Conservation (phyloP, 2,329 filamentous ascomycete genomes). For the Penicillium sp. region DNA sequence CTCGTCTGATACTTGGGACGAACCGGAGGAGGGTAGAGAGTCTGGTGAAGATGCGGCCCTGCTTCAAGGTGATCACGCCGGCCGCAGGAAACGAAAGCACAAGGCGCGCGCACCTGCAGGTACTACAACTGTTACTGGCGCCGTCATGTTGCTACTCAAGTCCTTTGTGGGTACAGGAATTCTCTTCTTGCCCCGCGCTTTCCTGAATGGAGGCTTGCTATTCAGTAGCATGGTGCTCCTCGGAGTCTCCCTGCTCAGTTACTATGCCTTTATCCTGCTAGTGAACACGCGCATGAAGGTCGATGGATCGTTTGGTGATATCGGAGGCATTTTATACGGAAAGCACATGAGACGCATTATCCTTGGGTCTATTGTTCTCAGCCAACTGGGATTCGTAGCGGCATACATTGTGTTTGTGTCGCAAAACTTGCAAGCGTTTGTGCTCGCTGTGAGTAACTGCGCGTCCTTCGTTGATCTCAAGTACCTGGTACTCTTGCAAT, state of each 20-base stretch:
- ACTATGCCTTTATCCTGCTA: slow-evolving; percentile 95
- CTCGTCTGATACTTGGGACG: slow-evolving; percentile 69
- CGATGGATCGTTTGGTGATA: slow-evolving; percentile 95
- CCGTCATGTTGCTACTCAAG: slow-evolving; percentile 84
- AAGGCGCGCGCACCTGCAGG: slow-evolving; percentile 73
- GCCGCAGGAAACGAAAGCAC: slow-evolving; percentile 70
- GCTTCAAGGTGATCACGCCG: slow-evolving; percentile 67
- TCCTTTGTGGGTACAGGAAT: slow-evolving; percentile 98
- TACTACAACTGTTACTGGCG: slow-evolving; percentile 75
- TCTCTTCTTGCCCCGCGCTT: slow-evolving; percentile 87
- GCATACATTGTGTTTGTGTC: slow-evolving; percentile 97
- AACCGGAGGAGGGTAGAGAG: slow-evolving; percentile 60
- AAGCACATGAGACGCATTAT: slow-evolving; percentile 87
- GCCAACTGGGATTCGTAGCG: slow-evolving; percentile 90
- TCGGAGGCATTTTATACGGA: slow-evolving; percentile 88
- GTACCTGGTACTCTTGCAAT: slow-evolving; percentile 88
- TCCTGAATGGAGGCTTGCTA: slow-evolving; percentile 94
- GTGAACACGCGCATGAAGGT: slow-evolving; percentile 82
- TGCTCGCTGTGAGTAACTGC: slow-evolving; percentile 87
- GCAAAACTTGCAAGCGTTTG: slow-evolving; percentile 92
- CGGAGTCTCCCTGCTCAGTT: slow-evolving; percentile 79
- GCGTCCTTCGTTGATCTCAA: slow-evolving; percentile 81
- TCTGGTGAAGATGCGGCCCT: slow-evolving; percentile 87
- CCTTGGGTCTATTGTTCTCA: slow-evolving; percentile 87
- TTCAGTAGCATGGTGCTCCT: slow-evolving; percentile 94